phyloP scores from a whole-genome alignment of 2,329 filamentous ascomycete species.

The Nectriaceae sp. region DNA sequence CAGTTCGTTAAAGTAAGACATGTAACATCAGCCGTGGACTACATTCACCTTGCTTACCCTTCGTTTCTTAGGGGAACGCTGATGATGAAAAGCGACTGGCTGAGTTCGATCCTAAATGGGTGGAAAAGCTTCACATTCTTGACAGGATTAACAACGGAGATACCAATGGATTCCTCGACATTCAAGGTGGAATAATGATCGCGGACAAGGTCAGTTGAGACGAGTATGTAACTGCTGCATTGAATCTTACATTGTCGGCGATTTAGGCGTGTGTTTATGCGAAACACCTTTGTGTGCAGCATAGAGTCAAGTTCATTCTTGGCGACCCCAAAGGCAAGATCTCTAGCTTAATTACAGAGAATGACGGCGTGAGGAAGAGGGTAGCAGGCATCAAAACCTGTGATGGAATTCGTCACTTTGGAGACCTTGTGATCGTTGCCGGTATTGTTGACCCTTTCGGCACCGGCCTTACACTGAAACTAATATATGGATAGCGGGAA shows the following conservation, averaged over 20 bases:
- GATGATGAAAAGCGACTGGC: neutral
- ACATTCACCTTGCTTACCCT: no score
- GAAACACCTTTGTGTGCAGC: conserved; percentile 1
- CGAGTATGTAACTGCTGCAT: no score
- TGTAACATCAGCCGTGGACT: no score
- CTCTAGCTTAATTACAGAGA: conserved; percentile 1
- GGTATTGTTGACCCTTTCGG: neutral
- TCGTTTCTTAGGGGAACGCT: neutral
- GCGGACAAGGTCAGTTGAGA: conserved; percentile 23
- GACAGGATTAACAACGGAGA: conserved; percentile 6
- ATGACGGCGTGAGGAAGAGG: conserved; percentile 9
- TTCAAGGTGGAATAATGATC: conserved; percentile 26
- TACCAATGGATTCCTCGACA: conserved; percentile 10
- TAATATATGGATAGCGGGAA: conserved; percentile 16
- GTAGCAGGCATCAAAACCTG: conserved; percentile 29
- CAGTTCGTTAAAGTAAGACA: conserved; percentile 4
- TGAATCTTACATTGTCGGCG: no score
- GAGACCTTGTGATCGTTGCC: conserved; percentile 28
- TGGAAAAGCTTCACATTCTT: conserved; percentile 4
- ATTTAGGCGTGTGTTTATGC: conserved; percentile 7
- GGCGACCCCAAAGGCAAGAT: conserved; percentile 2
- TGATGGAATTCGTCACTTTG: conserved; percentile 24
- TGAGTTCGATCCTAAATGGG: conserved; percentile 3
- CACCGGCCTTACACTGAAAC: neutral
- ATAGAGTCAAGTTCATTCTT: conserved; percentile 5